Evolutionary conservation across 768 basidiomycete species (phyloP).

Genomic region (Candolleomyces efflorescens): DNA sequence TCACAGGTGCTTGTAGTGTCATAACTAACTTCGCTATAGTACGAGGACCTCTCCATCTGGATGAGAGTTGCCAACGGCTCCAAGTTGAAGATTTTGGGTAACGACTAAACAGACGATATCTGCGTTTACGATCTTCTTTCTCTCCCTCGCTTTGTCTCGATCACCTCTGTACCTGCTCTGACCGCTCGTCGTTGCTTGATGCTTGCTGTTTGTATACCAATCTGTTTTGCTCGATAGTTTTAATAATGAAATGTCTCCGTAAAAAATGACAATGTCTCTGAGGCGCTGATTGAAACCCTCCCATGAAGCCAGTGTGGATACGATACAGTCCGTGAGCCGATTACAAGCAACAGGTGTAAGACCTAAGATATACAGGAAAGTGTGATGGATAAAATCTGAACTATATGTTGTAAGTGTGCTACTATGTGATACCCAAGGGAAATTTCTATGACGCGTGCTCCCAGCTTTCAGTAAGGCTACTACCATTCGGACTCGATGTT

Average conservation of each 20-base stretch:
- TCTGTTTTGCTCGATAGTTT: not conserved
- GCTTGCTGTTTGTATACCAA: not conserved
- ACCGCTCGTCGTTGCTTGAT: not conserved
- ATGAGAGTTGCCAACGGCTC: constrained; percentile 79
- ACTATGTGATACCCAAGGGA: not conserved
- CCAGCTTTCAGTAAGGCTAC: constrained; percentile 58
- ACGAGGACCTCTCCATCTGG: constrained; percentile 81
- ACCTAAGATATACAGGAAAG: too few relatives aligned
- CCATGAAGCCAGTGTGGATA: too few relatives aligned
- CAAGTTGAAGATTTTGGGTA: constrained; percentile 64
- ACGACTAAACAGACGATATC: constrained; percentile 14
- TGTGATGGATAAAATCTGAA: too few relatives aligned
- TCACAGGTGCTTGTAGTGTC: too few relatives aligned
- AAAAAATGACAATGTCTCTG: too few relatives aligned
- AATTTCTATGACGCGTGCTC: constrained; percentile 49
- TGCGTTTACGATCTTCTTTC: not conserved
- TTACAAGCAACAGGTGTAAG: too few relatives aligned
- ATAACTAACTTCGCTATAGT: too few relatives aligned
- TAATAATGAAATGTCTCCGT: too few relatives aligned
- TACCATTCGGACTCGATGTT: constrained; percentile 40
- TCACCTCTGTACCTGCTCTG: constrained; percentile 6
- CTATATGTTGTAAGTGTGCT: too few relatives aligned
- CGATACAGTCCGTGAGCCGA: too few relatives aligned
- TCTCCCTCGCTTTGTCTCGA: constrained; percentile 4
- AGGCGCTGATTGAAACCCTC: too few relatives aligned